Evolutionary conservation across 2,329 filamentous ascomycete species (phyloP).

Genomic region (Periconia sp.): DNA sequence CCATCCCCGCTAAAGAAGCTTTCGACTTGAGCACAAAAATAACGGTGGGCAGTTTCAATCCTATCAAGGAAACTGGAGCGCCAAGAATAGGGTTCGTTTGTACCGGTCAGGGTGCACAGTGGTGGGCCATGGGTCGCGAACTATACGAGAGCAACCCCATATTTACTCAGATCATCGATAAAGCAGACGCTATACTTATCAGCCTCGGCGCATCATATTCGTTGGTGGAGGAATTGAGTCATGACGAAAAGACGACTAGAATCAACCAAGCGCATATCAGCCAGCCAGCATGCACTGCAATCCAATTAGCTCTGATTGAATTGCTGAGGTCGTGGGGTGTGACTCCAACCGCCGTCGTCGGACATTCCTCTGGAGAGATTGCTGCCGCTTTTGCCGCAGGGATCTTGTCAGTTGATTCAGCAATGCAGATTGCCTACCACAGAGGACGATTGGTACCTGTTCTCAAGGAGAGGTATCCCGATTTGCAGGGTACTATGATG

Average conservation of each 20-base stretch:
- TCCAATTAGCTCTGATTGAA: conserved; percentile 31
- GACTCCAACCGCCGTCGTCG: conserved; percentile 22
- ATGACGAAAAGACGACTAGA: conserved; percentile 18
- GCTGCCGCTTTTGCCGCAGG: conserved; percentile 32
- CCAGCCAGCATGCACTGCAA: conserved; percentile 31
- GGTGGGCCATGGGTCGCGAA: conserved; percentile 32
- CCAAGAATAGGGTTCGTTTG: conserved; percentile 27
- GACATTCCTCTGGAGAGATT: conserved; percentile 36
- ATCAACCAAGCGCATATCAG: conserved; percentile 23
- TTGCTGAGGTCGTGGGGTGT: conserved; percentile 29
- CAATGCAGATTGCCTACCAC: conserved; percentile 30
- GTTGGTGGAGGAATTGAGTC: conserved; percentile 18
- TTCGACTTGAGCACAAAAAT: conserved; percentile 18
- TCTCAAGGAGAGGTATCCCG: conserved; percentile 19
- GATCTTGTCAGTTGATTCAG: conserved; percentile 17
- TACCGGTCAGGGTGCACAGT: conserved; percentile 39
- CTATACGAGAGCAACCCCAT: conserved; percentile 12
- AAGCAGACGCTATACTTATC: conserved; percentile 8
- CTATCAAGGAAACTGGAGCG: conserved; percentile 20
- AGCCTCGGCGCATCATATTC: conserved; percentile 14
- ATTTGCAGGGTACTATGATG: conserved; percentile 23
- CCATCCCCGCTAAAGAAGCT: conserved; percentile 15
- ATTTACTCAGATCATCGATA: conserved; percentile 10
- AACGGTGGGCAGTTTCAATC: conserved; percentile 17
- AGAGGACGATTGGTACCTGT: conserved; percentile 23